These are phyloP conservation scores for Xylaria sp. DNA, from an alignment of 2,329 filamentous ascomycete genomes.

Conservation along the genomic window DNA sequence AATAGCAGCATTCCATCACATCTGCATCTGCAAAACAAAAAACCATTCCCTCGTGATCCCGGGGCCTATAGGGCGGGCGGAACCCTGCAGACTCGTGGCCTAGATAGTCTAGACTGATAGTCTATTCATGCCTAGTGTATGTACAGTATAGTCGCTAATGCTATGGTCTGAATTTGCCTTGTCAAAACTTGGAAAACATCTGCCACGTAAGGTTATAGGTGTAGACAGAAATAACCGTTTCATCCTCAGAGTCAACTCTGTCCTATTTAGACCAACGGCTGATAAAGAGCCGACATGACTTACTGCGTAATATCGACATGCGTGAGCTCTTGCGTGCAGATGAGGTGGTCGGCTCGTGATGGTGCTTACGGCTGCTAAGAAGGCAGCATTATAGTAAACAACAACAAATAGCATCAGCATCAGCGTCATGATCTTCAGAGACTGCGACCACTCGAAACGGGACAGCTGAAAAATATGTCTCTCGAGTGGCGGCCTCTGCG, in stretches of 20 bases:
- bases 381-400: slow-evolving; percentile 10
- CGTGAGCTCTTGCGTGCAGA: slow-evolving; percentile 21
- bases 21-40: slow-evolving; percentile 16
- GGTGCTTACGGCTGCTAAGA: slow-evolving; percentile 27
- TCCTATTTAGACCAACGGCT: slow-evolving; percentile 19
- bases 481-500: slow-evolving; percentile 22
- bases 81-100: slow-evolving; percentile 22
- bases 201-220: slow-evolving; percentile 26
- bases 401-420: slow-evolving; percentile 3
- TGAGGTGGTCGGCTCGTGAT: slow-evolving; percentile 16
- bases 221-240: slow-evolving; percentile 12
- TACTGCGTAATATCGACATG: slow-evolving; percentile 13
- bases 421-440: neutral
- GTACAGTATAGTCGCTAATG: slow-evolving; percentile 6
- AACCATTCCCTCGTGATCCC: slow-evolving; percentile 1
- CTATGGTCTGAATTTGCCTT: slow-evolving; percentile 1
- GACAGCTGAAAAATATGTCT: slow-evolving; percentile 13
- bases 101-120: slow-evolving; percentile 20
- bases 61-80: slow-evolving; percentile 7
- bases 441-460: slow-evolving; percentile 15
- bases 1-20: slow-evolving; percentile 17
- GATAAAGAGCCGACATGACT: slow-evolving; percentile 18
- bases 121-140: slow-evolving; percentile 22
- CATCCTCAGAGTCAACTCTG: slow-evolving; percentile 3
- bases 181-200: slow-evolving; percentile 9